These are phyloP conservation scores for Saitozyma podzolica DNA, from an alignment of 768 basidiomycete species.

Conservation along the genomic window DNA sequence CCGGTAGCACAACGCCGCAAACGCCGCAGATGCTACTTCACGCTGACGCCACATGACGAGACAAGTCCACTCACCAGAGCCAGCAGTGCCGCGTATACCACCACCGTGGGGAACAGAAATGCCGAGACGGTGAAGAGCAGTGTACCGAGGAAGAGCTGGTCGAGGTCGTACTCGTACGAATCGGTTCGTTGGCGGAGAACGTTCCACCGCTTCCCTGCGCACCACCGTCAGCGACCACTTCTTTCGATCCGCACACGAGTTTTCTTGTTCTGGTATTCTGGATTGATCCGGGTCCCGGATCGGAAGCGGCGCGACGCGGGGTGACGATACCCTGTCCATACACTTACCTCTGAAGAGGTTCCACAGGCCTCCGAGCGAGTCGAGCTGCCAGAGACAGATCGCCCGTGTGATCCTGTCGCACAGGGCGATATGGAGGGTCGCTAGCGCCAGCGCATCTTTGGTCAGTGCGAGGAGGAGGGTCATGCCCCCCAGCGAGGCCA, in stretches of 20 bases:
- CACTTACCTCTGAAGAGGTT: constrained; percentile 80
- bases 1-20: not conserved
- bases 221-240: not conserved
- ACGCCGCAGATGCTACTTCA: not conserved
- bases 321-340: not conserved
- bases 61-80: constrained; percentile 59
- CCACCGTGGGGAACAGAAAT: constrained; percentile 64
- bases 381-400: constrained; percentile 65
- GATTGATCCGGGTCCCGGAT: too few relatives aligned
- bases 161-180: constrained; percentile 84
- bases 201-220: constrained; percentile 81
- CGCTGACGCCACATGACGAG: not conserved
- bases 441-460: constrained; percentile 65
- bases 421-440: constrained; percentile 71
- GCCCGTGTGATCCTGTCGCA: constrained; percentile 66
- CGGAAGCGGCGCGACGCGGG: not conserved
- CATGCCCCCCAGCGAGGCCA: constrained; percentile 49
- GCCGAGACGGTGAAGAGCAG: constrained; percentile 52
- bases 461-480: constrained; percentile 68
- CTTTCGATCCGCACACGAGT: not conserved
- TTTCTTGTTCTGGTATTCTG: too few relatives aligned
- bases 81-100: constrained; percentile 83
- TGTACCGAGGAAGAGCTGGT: constrained; percentile 92
- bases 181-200: constrained; percentile 83
- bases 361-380: constrained; percentile 69